Evolutionary conservation across 345 rosid species (phyloP).

Genomic region (Gossypium thurberi): DNA sequence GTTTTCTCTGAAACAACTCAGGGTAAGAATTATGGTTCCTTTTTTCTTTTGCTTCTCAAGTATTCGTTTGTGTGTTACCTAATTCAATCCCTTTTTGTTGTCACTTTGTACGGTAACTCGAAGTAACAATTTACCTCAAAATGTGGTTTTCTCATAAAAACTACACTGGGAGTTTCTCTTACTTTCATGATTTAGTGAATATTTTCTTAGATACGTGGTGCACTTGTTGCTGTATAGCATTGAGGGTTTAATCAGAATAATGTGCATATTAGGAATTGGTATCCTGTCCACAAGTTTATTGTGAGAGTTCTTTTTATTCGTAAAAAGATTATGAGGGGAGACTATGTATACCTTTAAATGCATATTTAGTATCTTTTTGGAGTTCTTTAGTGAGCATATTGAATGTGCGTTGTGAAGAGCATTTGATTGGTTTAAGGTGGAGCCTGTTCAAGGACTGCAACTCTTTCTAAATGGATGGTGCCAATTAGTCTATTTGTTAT

Average conservation of each 20-base stretch:
- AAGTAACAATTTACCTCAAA: no score
- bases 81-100: no score
- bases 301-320: background rate
- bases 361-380: background rate
- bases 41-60: background rate
- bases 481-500: background rate
- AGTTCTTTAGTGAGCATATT: background rate
- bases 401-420: background rate
- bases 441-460: background rate
- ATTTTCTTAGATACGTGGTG: background rate
- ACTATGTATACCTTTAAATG: no score
- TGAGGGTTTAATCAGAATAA: background rate
- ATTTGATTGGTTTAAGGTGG: background rate
- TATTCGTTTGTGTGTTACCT: no score
- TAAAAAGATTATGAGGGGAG: background rate
- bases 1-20: slow-evolving; percentile 55
- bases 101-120: no score
- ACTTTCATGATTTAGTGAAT: background rate
- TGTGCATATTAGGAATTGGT: background rate
- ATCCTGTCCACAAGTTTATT: background rate
- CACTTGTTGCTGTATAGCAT: background rate
- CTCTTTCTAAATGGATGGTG: background rate
- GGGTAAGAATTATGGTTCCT: slow-evolving; percentile 37
- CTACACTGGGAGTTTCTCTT: background rate
- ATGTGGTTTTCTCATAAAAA: no score